Percentiles rank a stretch among this genome's conserved stretches.
Conservation (phyloP, 78 protist species). For the Protostelium mycophagum region DNA sequence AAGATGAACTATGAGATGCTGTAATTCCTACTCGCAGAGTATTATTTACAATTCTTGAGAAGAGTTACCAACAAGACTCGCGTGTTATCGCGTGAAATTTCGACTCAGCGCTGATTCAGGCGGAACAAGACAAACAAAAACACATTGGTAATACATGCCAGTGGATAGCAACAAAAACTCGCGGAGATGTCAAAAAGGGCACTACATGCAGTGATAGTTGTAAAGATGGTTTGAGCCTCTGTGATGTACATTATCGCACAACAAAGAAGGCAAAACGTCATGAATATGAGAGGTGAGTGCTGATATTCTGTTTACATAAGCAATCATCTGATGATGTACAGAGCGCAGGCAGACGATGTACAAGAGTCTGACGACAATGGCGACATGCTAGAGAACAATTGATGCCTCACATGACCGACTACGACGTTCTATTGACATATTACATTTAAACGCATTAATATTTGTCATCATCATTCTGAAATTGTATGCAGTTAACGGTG, state of each 20-base stretch:
- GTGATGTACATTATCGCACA: not conserved
- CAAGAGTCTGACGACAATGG: not conserved
- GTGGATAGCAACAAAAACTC: not conserved
- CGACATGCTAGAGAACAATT: not conserved
- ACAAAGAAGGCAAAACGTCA: not conserved
- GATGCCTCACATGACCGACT: not conserved
- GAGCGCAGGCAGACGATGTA: not conserved
- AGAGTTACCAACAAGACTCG: no score
- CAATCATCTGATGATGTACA: constrained; percentile 1
- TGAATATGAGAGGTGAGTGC: constrained; percentile 1
- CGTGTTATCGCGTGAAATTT: not conserved
- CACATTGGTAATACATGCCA: not conserved
- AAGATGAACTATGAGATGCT: not conserved
- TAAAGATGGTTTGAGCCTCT: not conserved
- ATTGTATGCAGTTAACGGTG: not conserved
- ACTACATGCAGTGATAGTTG: constrained; percentile 1
- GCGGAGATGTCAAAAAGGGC: not conserved
- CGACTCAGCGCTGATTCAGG: not conserved
- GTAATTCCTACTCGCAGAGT: not conserved
- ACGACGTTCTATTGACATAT: not conserved
- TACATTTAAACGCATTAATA: not conserved
- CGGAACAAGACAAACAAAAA: not conserved
- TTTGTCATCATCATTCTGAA: not conserved
- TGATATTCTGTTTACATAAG: not conserved
- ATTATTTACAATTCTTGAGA: no score